A percentile compares a stretch with the other conserved stretches of the same genome.
Conservation (phyloP, 2,329 filamentous ascomycete genomes). For the Colletotrichum falcatum region DNA sequence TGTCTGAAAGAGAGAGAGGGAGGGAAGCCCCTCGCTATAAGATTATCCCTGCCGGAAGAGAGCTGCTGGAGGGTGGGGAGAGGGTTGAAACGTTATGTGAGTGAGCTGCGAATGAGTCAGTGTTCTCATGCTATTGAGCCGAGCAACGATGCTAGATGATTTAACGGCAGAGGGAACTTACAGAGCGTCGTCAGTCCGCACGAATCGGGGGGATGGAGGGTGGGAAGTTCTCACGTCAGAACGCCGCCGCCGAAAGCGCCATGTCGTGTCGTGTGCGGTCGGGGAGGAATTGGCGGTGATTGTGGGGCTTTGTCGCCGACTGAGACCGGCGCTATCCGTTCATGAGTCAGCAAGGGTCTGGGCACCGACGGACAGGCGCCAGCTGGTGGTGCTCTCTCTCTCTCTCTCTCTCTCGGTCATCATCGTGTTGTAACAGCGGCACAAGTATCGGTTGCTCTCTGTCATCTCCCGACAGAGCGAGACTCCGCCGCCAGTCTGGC, state of each 20-base stretch:
- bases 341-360: conserved; percentile 10
- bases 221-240: conserved; percentile 31
- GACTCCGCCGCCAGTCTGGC: conserved; percentile 7
- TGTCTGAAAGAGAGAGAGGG: not conserved
- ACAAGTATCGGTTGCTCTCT: too few relatives aligned
- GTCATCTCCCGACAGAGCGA: not conserved
- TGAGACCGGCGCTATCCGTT: not conserved
- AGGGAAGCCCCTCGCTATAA: conserved; percentile 20
- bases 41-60: conserved; percentile 18
- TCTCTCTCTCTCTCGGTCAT: not conserved
- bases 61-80: not conserved
- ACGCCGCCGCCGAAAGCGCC: conserved; percentile 9
- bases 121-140: not conserved
- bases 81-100: not conserved
- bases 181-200: not conserved
- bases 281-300: conserved; percentile 10
- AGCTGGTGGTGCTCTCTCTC: not conserved
- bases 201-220: not conserved
- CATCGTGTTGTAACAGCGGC: too few relatives aligned
- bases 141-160: not conserved
- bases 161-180: not conserved
- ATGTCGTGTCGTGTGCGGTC: conserved; percentile 4
- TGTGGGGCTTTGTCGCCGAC: conserved; percentile 15
- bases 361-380: not conserved
- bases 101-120: not conserved